Percentiles rank a stretch among this genome's conserved stretches.
phyloP scores from a whole-genome alignment of 2,329 filamentous ascomycete species.

The Verticillium zaregamsianum region DNA sequence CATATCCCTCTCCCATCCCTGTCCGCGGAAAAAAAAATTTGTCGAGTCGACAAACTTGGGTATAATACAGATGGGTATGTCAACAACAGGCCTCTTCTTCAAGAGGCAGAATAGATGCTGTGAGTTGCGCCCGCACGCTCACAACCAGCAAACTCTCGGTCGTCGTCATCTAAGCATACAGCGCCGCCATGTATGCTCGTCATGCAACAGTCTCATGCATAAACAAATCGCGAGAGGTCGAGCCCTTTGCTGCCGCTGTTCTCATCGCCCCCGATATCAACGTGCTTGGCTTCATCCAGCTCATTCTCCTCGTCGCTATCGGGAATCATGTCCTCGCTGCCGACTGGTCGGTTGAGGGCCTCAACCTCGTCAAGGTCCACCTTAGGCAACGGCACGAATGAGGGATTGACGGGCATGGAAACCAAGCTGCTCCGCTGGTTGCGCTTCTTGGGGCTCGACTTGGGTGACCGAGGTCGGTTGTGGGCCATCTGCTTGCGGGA shows the following conservation, averaged over 20 bases:
- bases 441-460: constrained; percentile 11
- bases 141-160: neutral
- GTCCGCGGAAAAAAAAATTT: neutral
- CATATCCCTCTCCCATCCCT: neutral
- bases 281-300: constrained; percentile 26
- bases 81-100: neutral
- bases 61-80: neutral
- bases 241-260: constrained; percentile 27
- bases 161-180: neutral
- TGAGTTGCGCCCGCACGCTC: neutral
- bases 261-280: constrained; percentile 13
- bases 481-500: constrained; percentile 19
- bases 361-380: constrained; percentile 50
- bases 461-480: constrained; percentile 17
- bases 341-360: constrained; percentile 40
- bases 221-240: constrained; percentile 47
- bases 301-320: constrained; percentile 48
- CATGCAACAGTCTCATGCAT: constrained; percentile 17
- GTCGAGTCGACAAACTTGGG: neutral
- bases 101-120: neutral
- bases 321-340: constrained; percentile 55
- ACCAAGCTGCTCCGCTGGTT: constrained; percentile 21
- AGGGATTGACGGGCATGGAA: constrained; percentile 43
- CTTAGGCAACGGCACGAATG: constrained; percentile 51
- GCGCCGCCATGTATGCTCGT: neutral